phyloP scores from a whole-genome alignment of 805 yeast genomes.

The Wickerhamomyces mucosus region DNA sequence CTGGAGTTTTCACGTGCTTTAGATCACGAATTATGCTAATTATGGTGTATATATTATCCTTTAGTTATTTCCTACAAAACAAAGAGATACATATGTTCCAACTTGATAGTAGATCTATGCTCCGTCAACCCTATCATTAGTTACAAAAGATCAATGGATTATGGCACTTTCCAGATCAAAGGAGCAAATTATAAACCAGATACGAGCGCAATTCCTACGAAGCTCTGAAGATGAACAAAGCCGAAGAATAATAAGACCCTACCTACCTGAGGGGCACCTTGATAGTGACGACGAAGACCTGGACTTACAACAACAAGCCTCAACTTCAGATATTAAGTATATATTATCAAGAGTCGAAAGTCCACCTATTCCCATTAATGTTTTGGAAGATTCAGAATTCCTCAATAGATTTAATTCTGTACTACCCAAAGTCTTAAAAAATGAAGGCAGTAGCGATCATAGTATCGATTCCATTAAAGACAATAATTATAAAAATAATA shows the following conservation, averaged over 20 bases:
- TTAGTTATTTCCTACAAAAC: too few relatives aligned
- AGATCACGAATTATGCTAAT: too few relatives aligned
- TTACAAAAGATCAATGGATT: too few relatives aligned
- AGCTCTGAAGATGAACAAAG: conserved; percentile 17
- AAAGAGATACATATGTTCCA: too few relatives aligned
- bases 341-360: conserved; percentile 13
- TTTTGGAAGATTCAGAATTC: conserved; percentile 13
- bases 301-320: too few relatives aligned
- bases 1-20: too few relatives aligned
- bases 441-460: conserved; percentile 4
- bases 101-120: too few relatives aligned
- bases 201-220: conserved; percentile 15
- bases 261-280: conserved; percentile 1
- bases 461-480: conserved; percentile 5
- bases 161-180: conserved; percentile 14
- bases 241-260: conserved; percentile 16
- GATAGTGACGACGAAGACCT: conserved; percentile 1
- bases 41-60: too few relatives aligned
- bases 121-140: too few relatives aligned
- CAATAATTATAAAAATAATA: conserved; percentile 15
- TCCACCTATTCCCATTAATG: conserved; percentile 23
- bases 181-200: conserved; percentile 9
- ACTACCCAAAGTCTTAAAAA: conserved; percentile 2
- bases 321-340: conserved; percentile 6
- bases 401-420: conserved; percentile 4